Evolutionary conservation across 208 protist species (phyloP).

Genomic region (Trichomonas tenax): DNA sequence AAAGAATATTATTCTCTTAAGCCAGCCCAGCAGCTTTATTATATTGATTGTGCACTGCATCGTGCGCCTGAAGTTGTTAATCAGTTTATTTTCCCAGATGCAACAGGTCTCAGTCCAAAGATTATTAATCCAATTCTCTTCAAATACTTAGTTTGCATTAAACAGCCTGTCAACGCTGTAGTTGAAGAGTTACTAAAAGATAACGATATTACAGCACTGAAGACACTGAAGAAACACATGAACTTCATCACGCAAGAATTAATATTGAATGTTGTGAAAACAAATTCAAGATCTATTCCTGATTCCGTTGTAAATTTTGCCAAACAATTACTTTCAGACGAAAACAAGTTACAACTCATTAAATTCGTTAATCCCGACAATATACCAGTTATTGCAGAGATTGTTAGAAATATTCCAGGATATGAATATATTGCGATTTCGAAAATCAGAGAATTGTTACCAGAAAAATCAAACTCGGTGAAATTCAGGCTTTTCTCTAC

Average conservation of each 20-base stretch:
- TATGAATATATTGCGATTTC: too few relatives aligned
- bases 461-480: too few relatives aligned
- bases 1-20: not conserved
- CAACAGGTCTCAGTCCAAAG: not conserved
- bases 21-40: not conserved
- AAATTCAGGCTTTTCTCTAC: too few relatives aligned
- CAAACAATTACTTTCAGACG: not conserved
- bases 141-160: not conserved
- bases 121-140: not conserved
- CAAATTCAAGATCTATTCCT: not conserved
- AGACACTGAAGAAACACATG: not conserved
- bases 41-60: not conserved
- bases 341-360: not conserved
- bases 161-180: not conserved
- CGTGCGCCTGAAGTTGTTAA: not conserved
- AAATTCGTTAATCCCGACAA: not conserved
- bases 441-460: too few relatives aligned
- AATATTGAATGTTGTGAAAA: not conserved
- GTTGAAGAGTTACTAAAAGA: not conserved
- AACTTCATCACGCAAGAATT: not conserved
- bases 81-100: not conserved
- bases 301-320: not conserved
- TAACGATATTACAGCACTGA: not conserved
- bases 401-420: too few relatives aligned
- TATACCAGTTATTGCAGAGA: too few relatives aligned